Evolutionary conservation across 2,329 filamentous ascomycete genomes (phyloP), one percentile per base, ranked within the genome.

Genomic region (Myrmaecium sp.): DNA sequence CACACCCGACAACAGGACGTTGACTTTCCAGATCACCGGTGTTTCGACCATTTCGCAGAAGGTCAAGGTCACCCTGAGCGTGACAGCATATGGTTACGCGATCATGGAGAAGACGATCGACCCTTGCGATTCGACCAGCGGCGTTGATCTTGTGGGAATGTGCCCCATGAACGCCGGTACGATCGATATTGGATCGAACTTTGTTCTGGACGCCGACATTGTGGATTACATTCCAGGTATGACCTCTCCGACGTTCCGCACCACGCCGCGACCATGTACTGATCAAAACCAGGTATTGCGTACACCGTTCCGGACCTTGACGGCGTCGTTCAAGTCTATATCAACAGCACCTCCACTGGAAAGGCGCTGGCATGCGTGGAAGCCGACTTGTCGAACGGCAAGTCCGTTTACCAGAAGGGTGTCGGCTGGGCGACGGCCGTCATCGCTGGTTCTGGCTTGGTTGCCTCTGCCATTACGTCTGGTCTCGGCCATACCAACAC

Each of bases 271-370:
- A n/a, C 17, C 11, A 14, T n/a, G 9, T 24, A 16, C 16, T 17
- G 15, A 5, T 26, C 13, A 11, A 20, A 21, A 27, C 6, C 20
- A 65, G 38, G 69, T 25, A 86, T 94, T 44, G 79, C 82, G 27
- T 95, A 89, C 56, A 75, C 67, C 26, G 77, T 95, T 22, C 84
- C 84, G 25, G 86, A 94, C 61, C 64, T 94, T 28, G 86, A 95
- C 51, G 83, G 82, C 34, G 75, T 70, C 27, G 78, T 93, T 27
- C 72, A 68, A 42, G 71, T 94, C 42, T 74, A 73, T 42, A 81
- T 94, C 60, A 86, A 80, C 47, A 63, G 68, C 36, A 74, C 69
- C 5, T 57, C 65, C 9, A 70, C 66, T 2, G 62, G 65, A 28
- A 55, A 66, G 26, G 71, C 65, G 41, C 68, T 91, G 27, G 82